Conservation (phyloP, 257 asterid genomes). For the Cruciata laevipes region DNA sequence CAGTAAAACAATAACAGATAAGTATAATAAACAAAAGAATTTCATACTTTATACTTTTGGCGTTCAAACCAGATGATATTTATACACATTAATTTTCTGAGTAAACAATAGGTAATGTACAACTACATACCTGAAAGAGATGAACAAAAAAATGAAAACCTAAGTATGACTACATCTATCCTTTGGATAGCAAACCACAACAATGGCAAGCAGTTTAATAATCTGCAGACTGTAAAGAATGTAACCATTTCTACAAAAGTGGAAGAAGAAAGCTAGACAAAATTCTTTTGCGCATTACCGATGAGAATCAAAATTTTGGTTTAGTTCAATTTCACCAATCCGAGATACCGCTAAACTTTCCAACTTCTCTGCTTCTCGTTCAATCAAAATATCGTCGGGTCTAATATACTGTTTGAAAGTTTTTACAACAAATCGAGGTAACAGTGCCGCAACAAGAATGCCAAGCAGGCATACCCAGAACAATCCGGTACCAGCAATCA, state of each 20-base stretch:
- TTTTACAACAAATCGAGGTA: constrained; percentile 77
- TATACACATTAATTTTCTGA: constrained; percentile 13
- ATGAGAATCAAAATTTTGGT: constrained; percentile 35
- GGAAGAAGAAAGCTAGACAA: not conserved
- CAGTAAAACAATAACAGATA: not conserved
- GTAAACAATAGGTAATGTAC: constrained; percentile 32
- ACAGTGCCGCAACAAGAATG: constrained; percentile 47
- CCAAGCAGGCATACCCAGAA: constrained; percentile 81
- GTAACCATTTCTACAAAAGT: constrained; percentile 17
- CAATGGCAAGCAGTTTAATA: constrained; percentile 9
- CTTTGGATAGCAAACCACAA: constrained; percentile 23
- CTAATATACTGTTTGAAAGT: constrained; percentile 30
- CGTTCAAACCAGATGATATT: not conserved
- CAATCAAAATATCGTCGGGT: constrained; percentile 70
- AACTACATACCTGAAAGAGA: constrained; percentile 29
- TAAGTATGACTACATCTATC: constrained; percentile 22
- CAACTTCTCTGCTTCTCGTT: constrained; percentile 72
- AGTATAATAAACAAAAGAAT: not conserved
- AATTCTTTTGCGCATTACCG: constrained; percentile 25
- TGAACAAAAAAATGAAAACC: constrained; percentile 32
- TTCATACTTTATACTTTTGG: not conserved
- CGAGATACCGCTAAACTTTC: constrained; percentile 25
- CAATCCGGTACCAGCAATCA: constrained; percentile 42
- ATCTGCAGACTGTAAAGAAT: constrained; percentile 25
- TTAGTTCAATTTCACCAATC: constrained; percentile 58